Evolutionary conservation across 306 rosid species (phyloP), one percentile per base, ranked within the genome.

Genomic region (Castanea sativa): DNA sequence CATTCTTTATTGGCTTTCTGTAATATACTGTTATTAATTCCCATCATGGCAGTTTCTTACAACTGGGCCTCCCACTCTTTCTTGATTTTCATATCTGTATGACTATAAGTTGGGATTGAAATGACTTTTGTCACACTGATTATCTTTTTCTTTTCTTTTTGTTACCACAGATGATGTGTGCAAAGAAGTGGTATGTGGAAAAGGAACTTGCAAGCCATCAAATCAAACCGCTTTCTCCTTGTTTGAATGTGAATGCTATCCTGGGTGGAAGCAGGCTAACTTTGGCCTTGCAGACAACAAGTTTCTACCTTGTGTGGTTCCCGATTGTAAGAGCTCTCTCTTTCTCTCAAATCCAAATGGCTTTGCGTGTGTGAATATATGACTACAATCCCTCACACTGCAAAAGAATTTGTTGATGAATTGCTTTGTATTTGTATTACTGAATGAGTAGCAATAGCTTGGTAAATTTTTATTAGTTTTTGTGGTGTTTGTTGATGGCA

Each of bases 281-380:
- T 83, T 78, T 82, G 64, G 76, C n/a, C 52, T 71, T 64, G 81
- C 80, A 58, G 69, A 79, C 23, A 11, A 45, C 53, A 89, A 84
- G 77, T 95, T 90, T 86, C 91, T 95, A 20, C 99, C 98, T 76
- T 95, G 98, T 80, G 87, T 90, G 7, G 74, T 91, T 80, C 99
- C 99, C 79, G 80, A 93, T 53, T 95, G 99, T 91, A 82, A 87
- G 87, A 32, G 27, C 59, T 71, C 67, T 9, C 14, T 52, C 60
- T 32, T 69, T 81, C 58, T 67, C 55, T 8, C 69, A 18, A 65
- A 16, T 32, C 11, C 23, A 18, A 27, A 10, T 59, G 6, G 27
- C 12, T 23, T n/a, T 27, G 13, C 25, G 2, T n/a, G 65, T 5
- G 53, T 12, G 53, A 49, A 49, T 10, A 49, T 45, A 49, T 52